Evolutionary conservation across 306 rosid genomes (phyloP), one percentile per base, ranked within the genome.

Genomic region (Pyrus betulifolia): DNA sequence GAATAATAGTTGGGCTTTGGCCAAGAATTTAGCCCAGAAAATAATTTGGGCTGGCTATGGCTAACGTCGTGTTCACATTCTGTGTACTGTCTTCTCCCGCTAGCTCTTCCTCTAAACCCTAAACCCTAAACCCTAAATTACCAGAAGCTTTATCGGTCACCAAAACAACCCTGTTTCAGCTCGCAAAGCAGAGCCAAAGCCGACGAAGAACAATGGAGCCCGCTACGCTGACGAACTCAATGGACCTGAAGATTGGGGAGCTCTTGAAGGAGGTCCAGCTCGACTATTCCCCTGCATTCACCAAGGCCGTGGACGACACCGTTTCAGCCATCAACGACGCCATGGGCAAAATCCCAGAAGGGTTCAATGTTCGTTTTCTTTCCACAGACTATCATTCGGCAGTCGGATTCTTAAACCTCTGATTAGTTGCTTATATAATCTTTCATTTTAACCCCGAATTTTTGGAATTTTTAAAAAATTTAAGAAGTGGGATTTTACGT

Each of bases 241-340:
- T 75, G 84, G 97, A 91, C 70, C 71, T 89, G 63, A 95, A 88
- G 82, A 72, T 83, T 44, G 67, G 8, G 15, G 97, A 90, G 82
- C 86, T 95, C 44, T 42, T 95, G 84, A 92, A 89, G 77, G 97
- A 88, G 81, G 88, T 89, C 66, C 79, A 76, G 49, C 77, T 86
- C 1, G 79, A 86, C 42, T 44, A 86, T 71, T 79, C 93, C 1
- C 78, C 82, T 38, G 68, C 64, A 5, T 82, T 88, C 42, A 33
- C 81, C 4, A 82, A 88, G 83, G 82, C 83, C 67, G 88, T 92
- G 1, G 86, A 88, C 38, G 86, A 87, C 76, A 76, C 91, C 3
- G 83, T 92, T 30, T 79, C 85, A 12, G 85, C 91, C 58, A 87
- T 92, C 54, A 81, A 84, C 83, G 27, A 74, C 0, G 83, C 91